These are phyloP conservation scores for Tulasnella sp. DNA, from an alignment of 768 basidiomycete genomes.

Conservation along the genomic window DNA sequence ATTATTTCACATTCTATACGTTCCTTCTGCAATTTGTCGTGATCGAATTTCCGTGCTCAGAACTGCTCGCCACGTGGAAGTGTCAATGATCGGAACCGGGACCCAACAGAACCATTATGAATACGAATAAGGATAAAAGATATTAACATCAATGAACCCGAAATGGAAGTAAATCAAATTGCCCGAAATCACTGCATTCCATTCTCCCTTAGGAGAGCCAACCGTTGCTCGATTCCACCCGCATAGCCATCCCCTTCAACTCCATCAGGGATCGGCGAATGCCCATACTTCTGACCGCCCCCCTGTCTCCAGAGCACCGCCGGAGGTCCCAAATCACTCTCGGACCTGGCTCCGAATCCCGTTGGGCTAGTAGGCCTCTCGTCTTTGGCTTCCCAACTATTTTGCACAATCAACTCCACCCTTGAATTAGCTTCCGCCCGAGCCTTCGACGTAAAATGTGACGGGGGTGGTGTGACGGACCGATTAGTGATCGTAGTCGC, in stretches of 20 bases:
- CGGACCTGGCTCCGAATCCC: slow-evolving; percentile 23
- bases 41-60: background rate
- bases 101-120: background rate
- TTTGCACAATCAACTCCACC: slow-evolving; percentile 30
- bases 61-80: background rate
- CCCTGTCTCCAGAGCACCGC: slow-evolving; percentile 2
- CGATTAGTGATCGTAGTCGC: slow-evolving; percentile 10
- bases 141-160: background rate
- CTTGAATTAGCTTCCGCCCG: slow-evolving; percentile 27
- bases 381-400: slow-evolving; percentile 11
- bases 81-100: background rate
- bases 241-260: slow-evolving; percentile 14
- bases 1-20: background rate
- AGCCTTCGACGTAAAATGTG: slow-evolving; percentile 24
- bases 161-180: background rate
- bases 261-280: slow-evolving; percentile 24
- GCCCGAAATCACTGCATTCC: background rate
- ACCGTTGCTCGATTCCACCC: slow-evolving; percentile 24
- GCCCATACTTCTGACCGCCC: slow-evolving; percentile 15
- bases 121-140: slow-evolving; percentile 8
- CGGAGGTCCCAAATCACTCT: background rate
- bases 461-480: slow-evolving; percentile 30
- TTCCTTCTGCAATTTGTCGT: background rate
- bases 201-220: slow-evolving; percentile 17
- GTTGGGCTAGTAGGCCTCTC: slow-evolving; percentile 28